Evolutionary conservation across 2,329 filamentous ascomycete genomes (phyloP).

Genomic region (Colletotrichum sp.): DNA sequence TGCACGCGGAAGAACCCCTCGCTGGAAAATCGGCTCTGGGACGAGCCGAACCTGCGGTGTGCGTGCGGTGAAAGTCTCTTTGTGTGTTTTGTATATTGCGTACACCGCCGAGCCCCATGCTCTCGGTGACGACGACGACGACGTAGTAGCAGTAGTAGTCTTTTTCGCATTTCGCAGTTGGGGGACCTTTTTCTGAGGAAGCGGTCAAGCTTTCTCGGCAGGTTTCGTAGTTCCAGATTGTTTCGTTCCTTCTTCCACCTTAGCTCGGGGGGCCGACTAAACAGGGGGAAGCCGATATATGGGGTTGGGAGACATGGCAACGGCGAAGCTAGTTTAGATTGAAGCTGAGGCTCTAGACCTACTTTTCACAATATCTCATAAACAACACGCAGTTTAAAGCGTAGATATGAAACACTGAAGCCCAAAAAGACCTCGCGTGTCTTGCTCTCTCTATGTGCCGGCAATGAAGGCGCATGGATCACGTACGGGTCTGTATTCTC

Average conservation of each 20-base stretch:
- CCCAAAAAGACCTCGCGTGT: neutral
- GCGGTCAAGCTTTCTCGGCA: neutral
- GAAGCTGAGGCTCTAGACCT: neutral
- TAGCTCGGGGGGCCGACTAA: neutral
- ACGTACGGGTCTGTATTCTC: neutral
- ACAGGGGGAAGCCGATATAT: neutral
- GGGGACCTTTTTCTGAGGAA: neutral
- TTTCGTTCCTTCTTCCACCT: neutral
- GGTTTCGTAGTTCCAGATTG: neutral
- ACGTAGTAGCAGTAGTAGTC: neutral
- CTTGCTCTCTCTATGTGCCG: neutral
- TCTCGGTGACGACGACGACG: neutral
- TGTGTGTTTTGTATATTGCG: neutral
- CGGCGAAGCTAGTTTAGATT: neutral
- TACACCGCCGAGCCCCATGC: neutral
- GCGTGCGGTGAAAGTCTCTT: neutral
- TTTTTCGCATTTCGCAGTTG: neutral
- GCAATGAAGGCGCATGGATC: neutral
- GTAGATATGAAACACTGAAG: neutral
- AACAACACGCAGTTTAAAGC: neutral
- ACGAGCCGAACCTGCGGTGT: constrained; percentile 12
- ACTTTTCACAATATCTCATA: neutral
- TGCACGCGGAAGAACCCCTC: neutral
- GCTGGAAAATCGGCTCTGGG: neutral
- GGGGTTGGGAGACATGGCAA: neutral